These are phyloP conservation scores for Blumeriella jaapii DNA, from an alignment of 2,329 filamentous ascomycete species.

Conservation along the genomic window DNA sequence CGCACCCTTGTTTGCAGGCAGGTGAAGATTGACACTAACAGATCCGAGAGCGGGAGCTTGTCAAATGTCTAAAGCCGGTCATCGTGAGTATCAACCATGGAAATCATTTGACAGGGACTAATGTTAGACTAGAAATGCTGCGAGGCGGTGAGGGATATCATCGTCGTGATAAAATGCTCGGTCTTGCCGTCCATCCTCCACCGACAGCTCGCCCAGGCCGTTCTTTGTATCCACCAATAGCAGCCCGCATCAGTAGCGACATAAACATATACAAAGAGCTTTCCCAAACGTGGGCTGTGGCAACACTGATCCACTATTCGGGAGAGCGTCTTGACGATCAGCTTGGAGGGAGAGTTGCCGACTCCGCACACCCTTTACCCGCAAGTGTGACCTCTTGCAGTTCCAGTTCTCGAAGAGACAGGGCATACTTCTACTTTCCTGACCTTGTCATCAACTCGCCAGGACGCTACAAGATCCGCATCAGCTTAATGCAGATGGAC, in stretches of 20 bases:
- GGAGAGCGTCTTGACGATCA: constrained; percentile 21
- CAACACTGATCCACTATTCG: constrained; percentile 20
- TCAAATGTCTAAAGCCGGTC: too few relatives aligned
- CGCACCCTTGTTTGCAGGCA: too few relatives aligned
- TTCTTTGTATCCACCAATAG: constrained; percentile 21
- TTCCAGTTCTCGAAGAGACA: constrained; percentile 11
- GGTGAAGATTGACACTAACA: too few relatives aligned
- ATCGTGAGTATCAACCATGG: not conserved
- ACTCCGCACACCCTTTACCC: constrained; percentile 24
- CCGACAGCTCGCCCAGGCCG: constrained; percentile 16
- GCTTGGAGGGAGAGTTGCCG: constrained; percentile 20
- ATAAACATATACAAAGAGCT: constrained; percentile 21
- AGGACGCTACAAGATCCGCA: constrained; percentile 22
- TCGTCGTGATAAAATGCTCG: constrained; percentile 12
- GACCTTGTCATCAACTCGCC: constrained; percentile 21
- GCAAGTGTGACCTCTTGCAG: constrained; percentile 6
- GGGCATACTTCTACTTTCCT: constrained; percentile 25
- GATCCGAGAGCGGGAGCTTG: too few relatives aligned
- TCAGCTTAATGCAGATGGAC: constrained; percentile 25
- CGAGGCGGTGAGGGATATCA: constrained; percentile 4
- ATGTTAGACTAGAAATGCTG: constrained; percentile 1
- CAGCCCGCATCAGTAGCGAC: constrained; percentile 20
- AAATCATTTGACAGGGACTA: not conserved
- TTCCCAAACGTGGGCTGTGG: constrained; percentile 21
- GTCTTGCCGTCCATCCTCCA: constrained; percentile 23